Evolutionary conservation across 441 rosid genomes (phyloP).

Genomic region (Francoa sonchifolia): DNA sequence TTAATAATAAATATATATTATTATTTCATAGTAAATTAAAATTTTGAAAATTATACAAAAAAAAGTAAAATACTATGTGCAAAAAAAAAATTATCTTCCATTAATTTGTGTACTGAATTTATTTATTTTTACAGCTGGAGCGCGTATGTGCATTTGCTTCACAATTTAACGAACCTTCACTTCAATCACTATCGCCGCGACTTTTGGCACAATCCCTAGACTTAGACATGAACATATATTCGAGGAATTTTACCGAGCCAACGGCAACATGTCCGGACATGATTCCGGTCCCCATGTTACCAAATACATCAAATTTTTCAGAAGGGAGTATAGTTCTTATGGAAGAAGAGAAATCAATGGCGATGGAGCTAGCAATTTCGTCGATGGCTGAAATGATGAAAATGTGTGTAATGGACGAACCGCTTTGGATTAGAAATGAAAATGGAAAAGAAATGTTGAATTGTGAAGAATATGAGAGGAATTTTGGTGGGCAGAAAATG

Average conservation of each 20-base stretch:
- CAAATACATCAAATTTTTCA: slow-evolving; percentile 23
- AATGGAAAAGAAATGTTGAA: slow-evolving; percentile 35
- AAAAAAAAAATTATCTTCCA: too few relatives aligned
- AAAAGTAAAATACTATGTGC: too few relatives aligned
- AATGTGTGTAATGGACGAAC: slow-evolving; percentile 45
- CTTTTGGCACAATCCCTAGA: slow-evolving; percentile 43
- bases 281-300: slow-evolving; percentile 42
- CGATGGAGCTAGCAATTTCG: slow-evolving; percentile 64
- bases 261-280: slow-evolving; percentile 27
- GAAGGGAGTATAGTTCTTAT: slow-evolving; percentile 29
- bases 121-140: slow-evolving; percentile 52
- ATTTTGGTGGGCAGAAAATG: slow-evolving; percentile 32
- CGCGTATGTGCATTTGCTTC: slow-evolving; percentile 52
- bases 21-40: too few relatives aligned
- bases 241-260: slow-evolving; percentile 39
- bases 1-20: too few relatives aligned
- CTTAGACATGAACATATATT: slow-evolving; percentile 60
- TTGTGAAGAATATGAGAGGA: slow-evolving; percentile 41
- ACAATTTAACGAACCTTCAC: slow-evolving; percentile 32
- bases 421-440: slow-evolving; percentile 52
- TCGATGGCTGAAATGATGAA: slow-evolving; percentile 53
- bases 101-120: too few relatives aligned
- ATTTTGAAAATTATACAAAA: too few relatives aligned
- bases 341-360: slow-evolving; percentile 61
- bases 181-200: slow-evolving; percentile 34